A percentile compares a stretch with the other conserved stretches of the same genome.
Evolutionary conservation across 148 eudicot species (phyloP).

Genomic region (Cornus controversa): DNA sequence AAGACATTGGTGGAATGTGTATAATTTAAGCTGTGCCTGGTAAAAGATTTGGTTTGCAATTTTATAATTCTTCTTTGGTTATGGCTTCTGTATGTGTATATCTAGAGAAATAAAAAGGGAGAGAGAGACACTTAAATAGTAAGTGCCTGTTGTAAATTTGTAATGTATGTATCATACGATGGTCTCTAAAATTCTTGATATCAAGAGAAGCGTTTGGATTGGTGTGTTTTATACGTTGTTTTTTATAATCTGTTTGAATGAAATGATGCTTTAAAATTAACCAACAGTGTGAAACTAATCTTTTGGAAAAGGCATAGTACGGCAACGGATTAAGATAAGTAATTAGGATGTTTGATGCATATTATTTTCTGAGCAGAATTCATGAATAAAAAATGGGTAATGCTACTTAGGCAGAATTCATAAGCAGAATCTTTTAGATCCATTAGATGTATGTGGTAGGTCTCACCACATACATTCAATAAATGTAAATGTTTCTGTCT

Average conservation of each 20-base stretch:
- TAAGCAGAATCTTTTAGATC: no score
- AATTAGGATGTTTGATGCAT: no score
- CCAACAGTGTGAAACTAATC: background rate
- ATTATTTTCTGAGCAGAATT: no score
- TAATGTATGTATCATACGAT: conserved; percentile 1
- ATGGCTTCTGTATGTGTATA: background rate
- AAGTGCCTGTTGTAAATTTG: background rate
- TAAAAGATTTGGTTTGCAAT: conserved; percentile 1
- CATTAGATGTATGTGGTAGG: no score
- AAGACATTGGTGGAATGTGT: conserved; percentile 4
- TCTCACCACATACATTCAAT: no score
- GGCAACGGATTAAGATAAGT: no score
- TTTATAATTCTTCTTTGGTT: no score
- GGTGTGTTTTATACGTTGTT: background rate
- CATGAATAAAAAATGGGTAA: no score
- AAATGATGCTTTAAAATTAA: no score
- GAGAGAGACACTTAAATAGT: background rate
- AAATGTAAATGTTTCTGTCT: no score
- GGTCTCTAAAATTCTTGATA: conserved; percentile 8
- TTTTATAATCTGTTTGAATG: background rate
- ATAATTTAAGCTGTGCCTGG: background rate
- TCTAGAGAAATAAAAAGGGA: background rate
- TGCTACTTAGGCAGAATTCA: no score
- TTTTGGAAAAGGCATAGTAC: no score
- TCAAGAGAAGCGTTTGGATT: background rate